Evolutionary conservation across 140 eudicot genomes (phyloP).

Genomic region (Flaveria floridana): DNA sequence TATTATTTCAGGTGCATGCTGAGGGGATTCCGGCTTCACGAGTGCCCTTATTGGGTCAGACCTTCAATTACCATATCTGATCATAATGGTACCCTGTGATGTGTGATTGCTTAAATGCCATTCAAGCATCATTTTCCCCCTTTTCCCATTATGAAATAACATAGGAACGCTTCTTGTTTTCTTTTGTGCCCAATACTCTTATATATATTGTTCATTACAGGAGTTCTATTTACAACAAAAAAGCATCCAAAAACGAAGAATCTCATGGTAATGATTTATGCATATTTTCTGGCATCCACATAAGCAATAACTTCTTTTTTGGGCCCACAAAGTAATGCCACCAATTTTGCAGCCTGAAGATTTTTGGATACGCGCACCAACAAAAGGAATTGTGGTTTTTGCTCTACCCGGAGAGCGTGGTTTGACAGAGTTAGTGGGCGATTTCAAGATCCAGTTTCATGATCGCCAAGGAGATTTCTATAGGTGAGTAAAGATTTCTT

Average conservation of each 20-base stretch:
- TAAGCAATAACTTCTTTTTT: slow-evolving; percentile 4
- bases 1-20: slow-evolving; percentile 84
- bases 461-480: slow-evolving; percentile 97
- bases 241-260: slow-evolving; percentile 89
- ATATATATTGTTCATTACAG: slow-evolving; percentile 45
- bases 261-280: slow-evolving; percentile 59
- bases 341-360: slow-evolving; percentile 76
- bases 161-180: slow-evolving; percentile 20
- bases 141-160: slow-evolving; percentile 6
- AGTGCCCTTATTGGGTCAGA: slow-evolving; percentile 95
- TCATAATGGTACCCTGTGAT: slow-evolving; percentile 63
- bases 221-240: slow-evolving; percentile 68
- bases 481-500: slow-evolving; percentile 45
- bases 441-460: slow-evolving; percentile 89
- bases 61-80: slow-evolving; percentile 83
- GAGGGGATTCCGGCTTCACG: slow-evolving; percentile 87
- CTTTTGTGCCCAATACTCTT: not conserved
- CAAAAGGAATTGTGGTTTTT: slow-evolving; percentile 77
- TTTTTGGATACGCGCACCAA: slow-evolving; percentile 83
- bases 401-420: slow-evolving; percentile 96
- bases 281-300: not conserved
- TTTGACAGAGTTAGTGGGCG: slow-evolving; percentile 78
- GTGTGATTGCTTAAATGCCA: slow-evolving; percentile 1
- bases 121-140: not conserved
- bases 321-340: not conserved